Conservation (phyloP, 805 yeast species). For the Ogataea ramenticola region DNA sequence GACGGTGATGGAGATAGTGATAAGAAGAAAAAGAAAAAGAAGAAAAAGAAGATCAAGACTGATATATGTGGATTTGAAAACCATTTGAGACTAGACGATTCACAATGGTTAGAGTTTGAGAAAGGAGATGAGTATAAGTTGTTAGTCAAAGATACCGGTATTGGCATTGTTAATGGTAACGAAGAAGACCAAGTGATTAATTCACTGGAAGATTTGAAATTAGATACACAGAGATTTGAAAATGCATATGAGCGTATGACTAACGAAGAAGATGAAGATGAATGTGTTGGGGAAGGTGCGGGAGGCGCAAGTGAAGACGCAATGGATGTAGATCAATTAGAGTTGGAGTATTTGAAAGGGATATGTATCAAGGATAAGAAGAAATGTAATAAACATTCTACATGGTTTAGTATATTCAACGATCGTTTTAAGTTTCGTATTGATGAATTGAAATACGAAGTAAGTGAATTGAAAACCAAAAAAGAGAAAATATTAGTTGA, state of each 20-base stretch:
- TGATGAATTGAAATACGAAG: conserved; percentile 17
- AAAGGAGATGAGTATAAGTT: neutral
- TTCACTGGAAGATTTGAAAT: neutral
- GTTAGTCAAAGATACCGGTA: neutral
- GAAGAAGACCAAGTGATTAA: no score
- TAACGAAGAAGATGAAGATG: conserved; percentile 3
- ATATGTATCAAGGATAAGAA: conserved; percentile 47
- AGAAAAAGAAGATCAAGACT: conserved; percentile 26
- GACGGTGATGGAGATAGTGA: no score
- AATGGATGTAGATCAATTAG: conserved; percentile 6
- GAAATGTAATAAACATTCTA: conserved; percentile 46
- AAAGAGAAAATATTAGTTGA: conserved; percentile 27
- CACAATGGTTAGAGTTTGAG: conserved; percentile 16
- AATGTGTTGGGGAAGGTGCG: neutral
- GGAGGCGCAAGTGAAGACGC: no score
- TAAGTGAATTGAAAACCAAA: conserved; percentile 16
- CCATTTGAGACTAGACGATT: conserved; percentile 10
- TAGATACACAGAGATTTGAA: neutral
- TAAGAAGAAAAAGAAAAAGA: conserved; percentile 11
- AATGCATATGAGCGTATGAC: neutral
- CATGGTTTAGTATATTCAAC: conserved; percentile 25
- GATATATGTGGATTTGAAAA: conserved; percentile 51
- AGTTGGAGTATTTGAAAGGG: conserved; percentile 8
- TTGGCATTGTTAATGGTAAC: no score
- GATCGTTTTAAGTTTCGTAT: conserved; percentile 30